These are phyloP conservation scores for Diaporthe nobilis DNA, from an alignment of 2,329 filamentous ascomycete genomes.

Conservation along the genomic window DNA sequence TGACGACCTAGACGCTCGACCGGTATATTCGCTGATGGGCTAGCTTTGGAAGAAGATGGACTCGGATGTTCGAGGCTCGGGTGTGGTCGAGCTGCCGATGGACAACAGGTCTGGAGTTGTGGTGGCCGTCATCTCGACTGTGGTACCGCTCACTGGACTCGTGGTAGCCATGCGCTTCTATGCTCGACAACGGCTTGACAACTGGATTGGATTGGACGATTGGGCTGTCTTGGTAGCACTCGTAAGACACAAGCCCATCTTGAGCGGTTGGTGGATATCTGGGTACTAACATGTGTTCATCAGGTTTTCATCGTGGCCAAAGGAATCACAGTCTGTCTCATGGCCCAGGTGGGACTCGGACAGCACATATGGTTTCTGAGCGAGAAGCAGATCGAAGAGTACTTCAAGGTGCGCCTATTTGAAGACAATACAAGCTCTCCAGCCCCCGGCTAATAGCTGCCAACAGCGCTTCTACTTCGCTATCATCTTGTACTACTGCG, in stretches of 20 bases:
- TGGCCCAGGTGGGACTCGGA: constrained; percentile 28
- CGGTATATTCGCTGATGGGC: constrained; percentile 3
- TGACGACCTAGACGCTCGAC: neutral
- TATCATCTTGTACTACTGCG: constrained; percentile 30
- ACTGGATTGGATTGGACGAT: constrained; percentile 12
- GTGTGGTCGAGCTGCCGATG: constrained; percentile 10
- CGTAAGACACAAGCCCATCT: neutral
- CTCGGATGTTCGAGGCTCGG: constrained; percentile 13
- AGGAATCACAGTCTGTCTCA: neutral
- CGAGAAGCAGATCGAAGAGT: neutral
- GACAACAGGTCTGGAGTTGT: neutral
- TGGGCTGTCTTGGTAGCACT: neutral
- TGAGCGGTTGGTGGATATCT: no score
- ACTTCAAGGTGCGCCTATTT: constrained; percentile 18
- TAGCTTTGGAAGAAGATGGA: constrained; percentile 21
- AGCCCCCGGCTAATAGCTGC: neutral
- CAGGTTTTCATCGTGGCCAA: constrained; percentile 6
- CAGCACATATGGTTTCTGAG: constrained; percentile 22
- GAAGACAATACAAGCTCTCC: rapidly evolving
- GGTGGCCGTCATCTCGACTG: neutral
- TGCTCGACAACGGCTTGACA: constrained; percentile 18
- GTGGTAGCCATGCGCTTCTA: constrained; percentile 25
- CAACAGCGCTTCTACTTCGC: constrained; percentile 32
- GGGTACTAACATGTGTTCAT: neutral
- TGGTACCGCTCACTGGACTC: constrained; percentile 14